Evolutionary conservation across 805 yeast genomes (phyloP), one percentile per base, ranked within the genome.

Genomic region (Metschnikowia peoriensis): DNA sequence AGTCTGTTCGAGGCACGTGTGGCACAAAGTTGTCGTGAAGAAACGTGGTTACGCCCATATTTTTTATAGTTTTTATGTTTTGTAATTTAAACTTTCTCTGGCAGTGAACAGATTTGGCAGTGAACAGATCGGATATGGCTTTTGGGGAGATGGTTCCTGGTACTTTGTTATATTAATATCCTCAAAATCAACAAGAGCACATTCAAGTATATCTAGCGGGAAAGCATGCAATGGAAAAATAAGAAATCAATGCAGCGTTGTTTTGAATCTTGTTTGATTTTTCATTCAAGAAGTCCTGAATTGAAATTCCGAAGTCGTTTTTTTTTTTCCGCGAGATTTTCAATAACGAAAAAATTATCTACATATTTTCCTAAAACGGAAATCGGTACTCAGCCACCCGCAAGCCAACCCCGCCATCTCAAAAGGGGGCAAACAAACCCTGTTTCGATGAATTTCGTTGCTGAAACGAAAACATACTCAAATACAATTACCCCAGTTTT

Each of bases 21-120:
- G 62, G 62, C 14, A 59, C 50, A 35, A 59, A 59, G 46, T 57
- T 59, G 32, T 59, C 58, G 22, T 51, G 49, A 15, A 55, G 16
- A 34, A 55, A 54, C 6, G 51, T 32, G 1, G 37, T 8, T n/a
- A 53, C 11, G 6, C 44, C 29, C 55, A 52, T 55, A 52, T 55
- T 17, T 11, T 34, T 14, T 17, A 7, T 10, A 7, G 38, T 42
- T 15, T 29, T 42, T 10, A 4, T 4, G 4, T 22, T 22, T 22
- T 22, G n/a, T n/a, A n/a, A n/a, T n/a, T n/a, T n/a, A n/a, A n/a
- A n/a, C n/a, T n/a, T n/a, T n/a, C n/a, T n/a, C n/a, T n/a, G n/a
- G n/a, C n/a, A n/a, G n/a, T n/a, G n/a, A n/a, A n/a, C n/a, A n/a
- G n/a, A n/a, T n/a, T n/a, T n/a, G n/a, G n/a, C n/a, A 22, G 22